Base-by-base conservation (phyloP, 1,139 yeast species). In the Wickerhamiella pararugosa region DNA sequence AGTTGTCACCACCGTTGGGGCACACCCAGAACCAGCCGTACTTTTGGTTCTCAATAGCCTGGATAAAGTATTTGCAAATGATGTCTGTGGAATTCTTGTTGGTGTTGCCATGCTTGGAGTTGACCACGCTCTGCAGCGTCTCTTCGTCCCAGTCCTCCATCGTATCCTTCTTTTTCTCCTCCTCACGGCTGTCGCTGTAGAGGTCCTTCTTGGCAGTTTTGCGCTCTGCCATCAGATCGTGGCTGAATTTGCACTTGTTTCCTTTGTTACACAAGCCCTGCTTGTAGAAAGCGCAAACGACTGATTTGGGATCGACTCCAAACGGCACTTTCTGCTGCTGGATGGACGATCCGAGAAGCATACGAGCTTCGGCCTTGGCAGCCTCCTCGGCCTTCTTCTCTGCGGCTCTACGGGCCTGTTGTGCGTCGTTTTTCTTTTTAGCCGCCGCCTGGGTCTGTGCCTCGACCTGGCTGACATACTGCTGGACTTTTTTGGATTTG, bases 11-110 rank as follows among this genome's bases (percentile, higher is more conserved):
- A 34, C 90, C 90, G 54, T 83, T 83, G 32, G 98, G 99, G 67
- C 99, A 90, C 29, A 74, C 73, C 99, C 98, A 90, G 64, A 90
- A 87, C 98, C 98, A 90, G 54, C 99, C 98, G 59, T 92, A 90
- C 60, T 90, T 87, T 45, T 93, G 92, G 57, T 86, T 86, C 59
- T 92, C 98, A 47, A 92, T 97, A 0, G 98, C 98, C 47, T 86
- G 95, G 53, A 90, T 82, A 65, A 92, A 92, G 62, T 63, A 76
- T 62, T 87, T 90, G 72, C 99, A 92, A 39, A 92, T 86, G 51
- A 73, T 92, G 50, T 90, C 97, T 2, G 99, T 92, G 27, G 97
- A 86, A 9, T 96, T 86, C 32, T 38, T 38, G 60, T 78, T 76
- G 41, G 80, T 90, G 61, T 90, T 90, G 44, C 98, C 97, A 56